These are phyloP conservation scores for Poronia punctata DNA, from an alignment of 495 filamentous ascomycete species.

Conservation along the genomic window DNA sequence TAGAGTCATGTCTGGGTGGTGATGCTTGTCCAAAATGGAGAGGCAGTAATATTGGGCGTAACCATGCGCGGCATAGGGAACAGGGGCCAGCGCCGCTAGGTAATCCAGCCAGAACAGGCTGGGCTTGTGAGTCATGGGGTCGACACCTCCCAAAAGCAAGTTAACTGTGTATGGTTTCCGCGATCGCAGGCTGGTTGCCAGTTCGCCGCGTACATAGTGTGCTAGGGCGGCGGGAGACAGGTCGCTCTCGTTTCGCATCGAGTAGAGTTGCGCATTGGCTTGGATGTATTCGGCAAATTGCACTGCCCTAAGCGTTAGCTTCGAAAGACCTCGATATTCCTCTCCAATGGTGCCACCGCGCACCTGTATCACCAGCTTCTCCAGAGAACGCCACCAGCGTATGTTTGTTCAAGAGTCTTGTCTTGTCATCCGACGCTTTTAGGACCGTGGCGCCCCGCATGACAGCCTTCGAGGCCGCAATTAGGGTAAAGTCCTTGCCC, in stretches of 20 bases:
- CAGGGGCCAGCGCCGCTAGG: constrained; percentile 74
- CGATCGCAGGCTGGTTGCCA: constrained; percentile 82
- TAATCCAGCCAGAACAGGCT: constrained; percentile 97
- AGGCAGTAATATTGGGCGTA: constrained; percentile 99
- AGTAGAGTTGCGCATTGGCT: constrained; percentile 96
- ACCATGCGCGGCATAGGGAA: constrained; percentile 95
- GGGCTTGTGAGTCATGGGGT: constrained; percentile 79
- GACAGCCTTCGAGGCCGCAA: constrained; percentile 93
- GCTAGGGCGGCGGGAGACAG: constrained; percentile 82
- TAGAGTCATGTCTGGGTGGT: constrained; percentile 84
- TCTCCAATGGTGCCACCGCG: constrained; percentile 4
- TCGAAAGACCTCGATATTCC: constrained; percentile 4
- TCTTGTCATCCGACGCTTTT: constrained; percentile 97
- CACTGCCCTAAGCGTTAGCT: constrained; percentile 50
- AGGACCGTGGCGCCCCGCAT: constrained; percentile 96
- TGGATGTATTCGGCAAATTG: constrained; percentile 99
- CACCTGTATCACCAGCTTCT: constrained; percentile 94
- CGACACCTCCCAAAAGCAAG: constrained; percentile 85
- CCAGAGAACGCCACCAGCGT: constrained; percentile 95
- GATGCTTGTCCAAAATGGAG: constrained; percentile 94
- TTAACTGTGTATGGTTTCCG: constrained; percentile 94
- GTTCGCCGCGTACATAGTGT: constrained; percentile 85
- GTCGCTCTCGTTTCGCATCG: constrained; percentile 92
- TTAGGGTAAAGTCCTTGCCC: constrained; percentile 96
- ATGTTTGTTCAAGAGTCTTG: constrained; percentile 78